A percentile compares a stretch with the other conserved stretches of the same genome.
phyloP scores from a whole-genome alignment of 495 filamentous ascomycete species.

The Lichina pygmaea region DNA sequence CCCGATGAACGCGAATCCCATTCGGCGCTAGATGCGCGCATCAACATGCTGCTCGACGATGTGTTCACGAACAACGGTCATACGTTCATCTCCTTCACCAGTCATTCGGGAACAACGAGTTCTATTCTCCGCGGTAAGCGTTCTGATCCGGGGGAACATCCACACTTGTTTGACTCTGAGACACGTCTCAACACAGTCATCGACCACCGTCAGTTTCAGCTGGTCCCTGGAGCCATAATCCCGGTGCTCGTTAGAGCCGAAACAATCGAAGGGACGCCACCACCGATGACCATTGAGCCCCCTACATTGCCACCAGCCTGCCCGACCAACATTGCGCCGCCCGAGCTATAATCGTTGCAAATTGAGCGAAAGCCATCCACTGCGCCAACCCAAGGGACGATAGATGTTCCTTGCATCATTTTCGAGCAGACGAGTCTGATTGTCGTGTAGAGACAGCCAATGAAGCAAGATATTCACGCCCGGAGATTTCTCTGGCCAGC shows the following conservation, averaged over 20 bases:
- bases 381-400: too few relatives aligned
- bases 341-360: too few relatives aligned
- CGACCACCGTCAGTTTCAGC: slow-evolving; percentile 28
- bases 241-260: slow-evolving; percentile 38
- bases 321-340: neutral
- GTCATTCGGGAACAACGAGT: slow-evolving; percentile 38
- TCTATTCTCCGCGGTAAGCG: slow-evolving; percentile 22
- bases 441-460: too few relatives aligned
- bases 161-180: neutral
- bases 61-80: slow-evolving; percentile 32
- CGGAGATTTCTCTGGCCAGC: too few relatives aligned
- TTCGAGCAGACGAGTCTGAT: too few relatives aligned
- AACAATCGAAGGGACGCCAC: slow-evolving; percentile 3
- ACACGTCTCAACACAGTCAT: slow-evolving; percentile 11
- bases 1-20: slow-evolving; percentile 25
- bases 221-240: slow-evolving; percentile 43
- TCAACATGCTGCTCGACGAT: slow-evolving; percentile 27
- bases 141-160: neutral
- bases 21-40: slow-evolving; percentile 25
- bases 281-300: neutral
- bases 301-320: neutral
- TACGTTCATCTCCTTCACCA: slow-evolving; percentile 37
- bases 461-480: too few relatives aligned
- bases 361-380: too few relatives aligned
- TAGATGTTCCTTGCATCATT: too few relatives aligned